Evolutionary conservation across 2,329 filamentous ascomycete genomes (phyloP), one percentile per base, ranked within the genome.

Genomic region (Diaporthe nobilis): DNA sequence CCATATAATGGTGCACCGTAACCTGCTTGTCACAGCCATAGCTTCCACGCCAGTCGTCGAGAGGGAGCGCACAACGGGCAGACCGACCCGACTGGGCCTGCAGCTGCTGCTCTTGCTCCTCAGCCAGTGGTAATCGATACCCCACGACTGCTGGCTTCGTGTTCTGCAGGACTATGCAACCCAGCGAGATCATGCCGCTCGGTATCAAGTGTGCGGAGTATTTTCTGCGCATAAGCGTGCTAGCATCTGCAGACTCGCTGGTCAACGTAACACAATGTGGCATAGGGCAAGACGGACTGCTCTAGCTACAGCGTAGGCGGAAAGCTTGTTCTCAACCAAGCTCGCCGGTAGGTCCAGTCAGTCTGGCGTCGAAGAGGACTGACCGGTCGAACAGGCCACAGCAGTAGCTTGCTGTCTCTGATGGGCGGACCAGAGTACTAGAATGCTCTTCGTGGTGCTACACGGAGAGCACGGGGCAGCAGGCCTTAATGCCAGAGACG

Each of bases 241-340:
- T 55, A 53, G 47, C 31, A 70, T 28, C 34, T 42, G 10, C 25
- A 55, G 17, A 49, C 44, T 67, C 47, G 44, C 49, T 70, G n/a
- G 49, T 70, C 25, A 34, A 55, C n/a, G 65, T 70, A 55, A 34
- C 34, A 70, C 49, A 68, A 70, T 9, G 34, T 53, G 49, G n/a
- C 20, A 13, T 25, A 37, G 31, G 13, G 65, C 49, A 37, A 42
- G 65, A 70, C 65, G 34, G 65, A 31, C 49, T 53, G 49, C 34
- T 70, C 15, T 70, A 68, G 65, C 31, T 53, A 53, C 22, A 31
- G 31, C 65, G 39, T 42, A 55, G 65, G 65, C 49, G 5, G 34
- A 70, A 70, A 70, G 65, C 65, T 70, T 55, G 49, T 70, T 70
- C 47, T 13, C 49, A 10, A 42, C 49, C 65, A 55, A 70, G 34